These are phyloP conservation scores for Pseudohalonectria lignicola DNA, from an alignment of 2,329 filamentous ascomycete genomes.

Conservation along the genomic window DNA sequence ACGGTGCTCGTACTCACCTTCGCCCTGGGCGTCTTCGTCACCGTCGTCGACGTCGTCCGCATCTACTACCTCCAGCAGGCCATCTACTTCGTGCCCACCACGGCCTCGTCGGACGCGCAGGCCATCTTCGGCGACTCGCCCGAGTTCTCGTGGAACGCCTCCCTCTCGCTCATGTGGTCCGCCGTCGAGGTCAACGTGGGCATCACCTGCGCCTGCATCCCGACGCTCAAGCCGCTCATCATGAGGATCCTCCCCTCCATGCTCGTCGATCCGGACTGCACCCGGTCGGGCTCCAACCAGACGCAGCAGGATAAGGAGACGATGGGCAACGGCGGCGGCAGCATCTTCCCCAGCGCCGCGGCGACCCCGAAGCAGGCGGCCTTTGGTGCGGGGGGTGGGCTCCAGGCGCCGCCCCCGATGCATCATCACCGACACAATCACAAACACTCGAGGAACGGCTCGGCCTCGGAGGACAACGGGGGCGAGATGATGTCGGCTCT, in stretches of 20 bases:
- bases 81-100: slow-evolving; percentile 29
- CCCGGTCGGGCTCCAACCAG: slow-evolving; percentile 16
- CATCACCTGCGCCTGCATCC: slow-evolving; percentile 86
- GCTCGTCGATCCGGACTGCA: slow-evolving; percentile 39
- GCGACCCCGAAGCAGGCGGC: neutral
- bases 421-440: too few species aligned
- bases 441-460: too few species aligned
- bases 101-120: slow-evolving; percentile 21
- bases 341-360: neutral
- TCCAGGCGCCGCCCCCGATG: neutral
- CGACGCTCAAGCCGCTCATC: slow-evolving; percentile 78
- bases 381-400: neutral
- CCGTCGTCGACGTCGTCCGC: slow-evolving; percentile 76
- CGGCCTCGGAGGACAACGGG: too few species aligned
- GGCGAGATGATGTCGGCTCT: too few species aligned
- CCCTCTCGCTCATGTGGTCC: slow-evolving; percentile 86
- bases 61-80: slow-evolving; percentile 84
- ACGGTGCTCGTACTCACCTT: slow-evolving; percentile 81
- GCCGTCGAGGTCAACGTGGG: slow-evolving; percentile 85
- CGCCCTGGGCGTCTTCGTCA: slow-evolving; percentile 75
- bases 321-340: slow-evolving; percentile 16
- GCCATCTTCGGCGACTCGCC: slow-evolving; percentile 38
- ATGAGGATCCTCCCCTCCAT: slow-evolving; percentile 49
- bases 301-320: too few species aligned
- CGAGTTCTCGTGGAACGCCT: slow-evolving; percentile 63